phyloP scores from a whole-genome alignment of 345 rosid species.

The Citrus sp. region DNA sequence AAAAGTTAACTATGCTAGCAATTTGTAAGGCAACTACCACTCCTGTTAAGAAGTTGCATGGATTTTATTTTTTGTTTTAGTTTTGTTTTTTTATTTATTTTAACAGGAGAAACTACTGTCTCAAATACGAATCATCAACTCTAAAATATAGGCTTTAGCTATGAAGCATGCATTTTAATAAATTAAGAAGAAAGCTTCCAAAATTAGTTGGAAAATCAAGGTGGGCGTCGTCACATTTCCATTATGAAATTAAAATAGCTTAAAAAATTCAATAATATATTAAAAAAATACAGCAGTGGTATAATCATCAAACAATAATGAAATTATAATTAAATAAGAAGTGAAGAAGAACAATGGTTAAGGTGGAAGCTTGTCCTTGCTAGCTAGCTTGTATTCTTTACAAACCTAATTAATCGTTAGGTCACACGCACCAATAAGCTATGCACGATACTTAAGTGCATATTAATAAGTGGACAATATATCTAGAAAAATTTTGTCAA shows the following conservation, averaged over 20 bases:
- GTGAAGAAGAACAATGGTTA: background rate
- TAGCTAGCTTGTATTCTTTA: background rate
- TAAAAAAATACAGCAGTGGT: too few species aligned
- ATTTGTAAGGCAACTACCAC: background rate
- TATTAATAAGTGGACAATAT: too few species aligned
- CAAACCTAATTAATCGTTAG: background rate
- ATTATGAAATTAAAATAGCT: background rate
- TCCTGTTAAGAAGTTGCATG: background rate
- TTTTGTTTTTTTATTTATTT: background rate
- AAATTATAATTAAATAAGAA: background rate
- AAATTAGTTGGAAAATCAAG: constrained; percentile 2
- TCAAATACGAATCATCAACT: background rate
- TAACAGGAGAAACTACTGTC: background rate
- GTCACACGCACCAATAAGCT: background rate
- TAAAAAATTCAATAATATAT: too few species aligned
- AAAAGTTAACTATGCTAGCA: too few species aligned
- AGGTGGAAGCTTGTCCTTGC: background rate
- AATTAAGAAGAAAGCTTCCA: background rate
- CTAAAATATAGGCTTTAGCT: background rate
- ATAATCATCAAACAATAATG: background rate
- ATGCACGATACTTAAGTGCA: too few species aligned
- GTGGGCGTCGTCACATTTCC: background rate
- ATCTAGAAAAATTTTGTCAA: too few species aligned
- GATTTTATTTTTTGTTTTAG: too few species aligned
- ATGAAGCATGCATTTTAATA: background rate